Evolutionary conservation across 1,139 yeast species (phyloP).

Genomic region (Candida gigantensis): DNA sequence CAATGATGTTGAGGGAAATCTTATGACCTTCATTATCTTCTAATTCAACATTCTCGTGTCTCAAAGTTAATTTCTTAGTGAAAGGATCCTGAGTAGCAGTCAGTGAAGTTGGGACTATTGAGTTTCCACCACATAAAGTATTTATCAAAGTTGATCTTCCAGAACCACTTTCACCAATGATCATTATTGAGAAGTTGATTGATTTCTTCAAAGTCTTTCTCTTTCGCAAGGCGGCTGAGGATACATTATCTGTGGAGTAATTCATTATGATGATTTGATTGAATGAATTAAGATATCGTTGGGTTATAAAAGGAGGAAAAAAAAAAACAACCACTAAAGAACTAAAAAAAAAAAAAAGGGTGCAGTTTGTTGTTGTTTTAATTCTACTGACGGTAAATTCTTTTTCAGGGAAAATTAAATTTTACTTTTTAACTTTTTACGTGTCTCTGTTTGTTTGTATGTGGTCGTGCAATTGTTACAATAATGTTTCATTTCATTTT

Average conservation of each 20-base stretch:
- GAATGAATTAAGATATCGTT: too few relatives aligned
- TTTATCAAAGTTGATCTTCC: slow-evolving; percentile 67
- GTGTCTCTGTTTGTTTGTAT: too few relatives aligned
- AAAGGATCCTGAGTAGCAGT: slow-evolving; percentile 47
- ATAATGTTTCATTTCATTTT: too few relatives aligned
- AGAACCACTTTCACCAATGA: slow-evolving; percentile 60
- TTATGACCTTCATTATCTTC: slow-evolving; percentile 55
- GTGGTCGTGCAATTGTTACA: too few relatives aligned
- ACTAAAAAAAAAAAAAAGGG: background rate
- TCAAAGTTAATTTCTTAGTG: slow-evolving; percentile 41
- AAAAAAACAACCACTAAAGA: too few relatives aligned
- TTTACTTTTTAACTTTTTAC: too few relatives aligned
- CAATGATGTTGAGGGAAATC: slow-evolving; percentile 48
- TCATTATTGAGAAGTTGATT: slow-evolving; percentile 55
- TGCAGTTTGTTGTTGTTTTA: slow-evolving; percentile 1
- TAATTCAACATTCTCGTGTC: slow-evolving; percentile 52
- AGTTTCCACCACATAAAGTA: slow-evolving; percentile 80
- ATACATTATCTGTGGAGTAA: slow-evolving; percentile 16
- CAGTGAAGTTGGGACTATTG: slow-evolving; percentile 47
- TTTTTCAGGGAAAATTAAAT: too few relatives aligned
- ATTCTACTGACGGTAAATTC: background rate
- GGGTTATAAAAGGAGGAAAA: too few relatives aligned
- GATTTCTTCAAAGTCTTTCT: slow-evolving; percentile 58
- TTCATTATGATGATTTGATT: too few relatives aligned
- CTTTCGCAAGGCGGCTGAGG: slow-evolving; percentile 50